Base-by-base conservation (phyloP, 73 alveolate species). In the Effrenium voratum region DNA sequence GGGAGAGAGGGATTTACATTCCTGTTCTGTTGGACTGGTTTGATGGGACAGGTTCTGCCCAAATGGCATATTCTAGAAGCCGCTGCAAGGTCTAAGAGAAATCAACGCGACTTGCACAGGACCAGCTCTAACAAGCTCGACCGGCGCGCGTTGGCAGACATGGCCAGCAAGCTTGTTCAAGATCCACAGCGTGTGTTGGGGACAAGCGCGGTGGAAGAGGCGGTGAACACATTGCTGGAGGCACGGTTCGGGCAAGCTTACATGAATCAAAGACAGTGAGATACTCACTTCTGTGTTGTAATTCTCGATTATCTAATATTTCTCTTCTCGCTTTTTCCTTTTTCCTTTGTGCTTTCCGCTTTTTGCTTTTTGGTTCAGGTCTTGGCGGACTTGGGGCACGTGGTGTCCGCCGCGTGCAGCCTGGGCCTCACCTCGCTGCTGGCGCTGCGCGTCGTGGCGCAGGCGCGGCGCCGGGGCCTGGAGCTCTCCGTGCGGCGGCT, bases 51-150 rank as follows among this genome's bases (percentile, higher is more conserved):
- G 50, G 68, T 90, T 85, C 28, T 90, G 49, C 96, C n/a, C n/a
- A n/a, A n/a, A n/a, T n/a, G n/a, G n/a, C n/a, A n/a, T n/a, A n/a
- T n/a, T n/a, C n/a, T n/a, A n/a, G n/a, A n/a, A n/a, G n/a, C n/a
- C n/a, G n/a, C n/a, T n/a, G n/a, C n/a, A n/a, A n/a, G n/a, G n/a
- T n/a, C n/a, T n/a, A n/a, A n/a, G n/a, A n/a, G n/a, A n/a, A n/a
- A n/a, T n/a, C n/a, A n/a, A n/a, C n/a, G n/a, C n/a, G n/a, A n/a
- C n/a, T 90, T 85, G 96, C 86, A 85, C 10, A 85, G 96, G 40
- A 90, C 76, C 76, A 68, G 43, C 44, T 90, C 96, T 0, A 86
- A 50, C 52, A 90, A 90, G 82, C 52, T 90, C 50, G 96, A 90
- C 87, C 96, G 85, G 34, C 43, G 40, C 3, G 86, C 96, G 28